phyloP scores from a whole-genome alignment of 768 basidiomycete genomes.

The Hericium alpestre region DNA sequence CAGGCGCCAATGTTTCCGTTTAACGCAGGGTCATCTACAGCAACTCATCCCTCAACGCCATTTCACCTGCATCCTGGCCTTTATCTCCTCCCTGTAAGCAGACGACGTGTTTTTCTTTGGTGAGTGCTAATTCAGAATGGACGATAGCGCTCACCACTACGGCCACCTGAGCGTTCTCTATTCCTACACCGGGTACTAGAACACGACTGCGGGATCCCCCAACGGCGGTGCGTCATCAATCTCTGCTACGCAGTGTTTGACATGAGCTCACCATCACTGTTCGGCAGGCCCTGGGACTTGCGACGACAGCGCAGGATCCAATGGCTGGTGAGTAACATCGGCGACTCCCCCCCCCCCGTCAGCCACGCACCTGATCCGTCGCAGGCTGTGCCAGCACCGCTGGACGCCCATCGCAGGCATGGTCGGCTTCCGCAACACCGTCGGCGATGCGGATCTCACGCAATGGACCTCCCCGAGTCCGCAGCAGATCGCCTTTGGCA shows the following conservation, averaged over 20 bases:
- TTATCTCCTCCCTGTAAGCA: constrained; percentile 44
- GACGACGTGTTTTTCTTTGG: background rate
- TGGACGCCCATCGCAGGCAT: constrained; percentile 48
- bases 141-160: constrained; percentile 42
- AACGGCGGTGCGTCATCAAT: constrained; percentile 32
- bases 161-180: constrained; percentile 57
- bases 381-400: constrained; percentile 54
- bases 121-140: background rate
- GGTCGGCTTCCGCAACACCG: constrained; percentile 50
- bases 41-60: constrained; percentile 42
- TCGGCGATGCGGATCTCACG: constrained; percentile 37
- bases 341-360: too few species aligned
- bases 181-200: constrained; percentile 38
- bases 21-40: constrained; percentile 23
- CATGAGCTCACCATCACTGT: background rate
- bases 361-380: background rate
- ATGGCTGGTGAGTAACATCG: constrained; percentile 30
- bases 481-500: constrained; percentile 56
- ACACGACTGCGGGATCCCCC: constrained; percentile 46
- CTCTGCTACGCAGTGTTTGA: background rate
- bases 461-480: constrained; percentile 50
- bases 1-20: constrained; percentile 52
- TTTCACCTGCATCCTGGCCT: constrained; percentile 53
- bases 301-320: constrained; percentile 35
- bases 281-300: constrained; percentile 38